Conservation (phyloP, 257 asterid species). For the Buddleja alternifolia region DNA sequence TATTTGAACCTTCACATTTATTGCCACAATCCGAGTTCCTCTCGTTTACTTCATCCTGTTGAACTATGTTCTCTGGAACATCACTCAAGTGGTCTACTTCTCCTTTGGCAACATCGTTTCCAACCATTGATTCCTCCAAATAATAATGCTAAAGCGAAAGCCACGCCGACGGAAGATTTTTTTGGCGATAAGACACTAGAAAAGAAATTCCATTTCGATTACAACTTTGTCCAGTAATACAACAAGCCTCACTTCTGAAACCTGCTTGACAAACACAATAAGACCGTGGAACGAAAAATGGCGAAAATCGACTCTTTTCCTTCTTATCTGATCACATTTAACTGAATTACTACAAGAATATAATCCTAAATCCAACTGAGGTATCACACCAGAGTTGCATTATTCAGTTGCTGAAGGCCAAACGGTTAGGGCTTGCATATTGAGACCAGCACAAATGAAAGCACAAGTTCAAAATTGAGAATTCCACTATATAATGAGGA, state of each 20-base stretch:
- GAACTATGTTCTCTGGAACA: constrained; percentile 23
- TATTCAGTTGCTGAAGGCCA: constrained; percentile 45
- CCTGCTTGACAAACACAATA: constrained; percentile 21
- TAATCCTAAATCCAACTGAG: constrained; percentile 37
- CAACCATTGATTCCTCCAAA: constrained; percentile 40
- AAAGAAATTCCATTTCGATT: constrained; percentile 26
- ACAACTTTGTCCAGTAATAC: constrained; percentile 26
- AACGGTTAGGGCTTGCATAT: constrained; percentile 52
- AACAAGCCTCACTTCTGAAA: constrained; percentile 14
- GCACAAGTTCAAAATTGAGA: background rate
- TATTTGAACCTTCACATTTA: background rate
- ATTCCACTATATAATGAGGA: constrained; percentile 4
- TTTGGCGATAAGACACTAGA: constrained; percentile 23
- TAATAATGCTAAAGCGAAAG: constrained; percentile 35
- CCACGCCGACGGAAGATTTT: constrained; percentile 33
- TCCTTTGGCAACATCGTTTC: constrained; percentile 24
- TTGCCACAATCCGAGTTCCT: background rate
- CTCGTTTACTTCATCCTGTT: constrained; percentile 25
- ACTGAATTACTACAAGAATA: constrained; percentile 34
- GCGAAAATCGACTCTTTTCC: constrained; percentile 35
- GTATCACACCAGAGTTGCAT: constrained; percentile 25
- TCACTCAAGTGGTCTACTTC: constrained; percentile 27
- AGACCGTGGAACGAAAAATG: constrained; percentile 6
- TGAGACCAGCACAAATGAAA: constrained; percentile 16
- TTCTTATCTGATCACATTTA: constrained; percentile 24